Base-by-base conservation (phyloP, 352 stramenopile species). In the Phytophthora fragariae region DNA sequence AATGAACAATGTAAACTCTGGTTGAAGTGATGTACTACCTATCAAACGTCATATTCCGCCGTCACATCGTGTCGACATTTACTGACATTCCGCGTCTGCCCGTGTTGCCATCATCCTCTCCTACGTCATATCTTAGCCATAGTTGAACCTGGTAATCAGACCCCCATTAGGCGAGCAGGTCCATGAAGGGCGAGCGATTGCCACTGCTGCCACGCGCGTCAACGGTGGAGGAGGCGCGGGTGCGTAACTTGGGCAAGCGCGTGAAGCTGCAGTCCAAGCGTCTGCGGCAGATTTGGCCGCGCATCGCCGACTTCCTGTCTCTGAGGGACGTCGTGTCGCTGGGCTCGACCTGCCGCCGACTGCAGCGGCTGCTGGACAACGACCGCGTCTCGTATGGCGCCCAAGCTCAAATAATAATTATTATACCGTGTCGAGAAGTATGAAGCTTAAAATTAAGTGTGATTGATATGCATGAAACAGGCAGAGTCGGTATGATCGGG, bases 251-350 rank as follows among this genome's bases (percentile, higher is more conserved):
- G 12, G 41, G 58, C 56, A 89, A 88, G 73, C 83, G 83, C 61
- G 72, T 90, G 41, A 88, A 89, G 72, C 50, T 90, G 29, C 65
- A 84, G 31, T 90, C 83, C 29, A 90, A 90, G 76, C 77, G 83
- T 19, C 58, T 90, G 68, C 81, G 83, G 55, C 70, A 79, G 56
- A 39, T 83, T 37, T 90, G 81, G 83, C 65, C 70, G 14, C 58
- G 53, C 10, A 80, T 90, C 44, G 75, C 77, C 1, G 24, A 35
- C 35, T 90, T 85, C 63, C 57, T 90, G 24, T 52, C 62, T 52
- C 72, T 83, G 1, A 64, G 62, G 11, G 81, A 83, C 67, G 72
- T 77, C 37, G 70, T 83, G 55, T 70, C 70, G n/a, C 55, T 90
- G 47, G 70, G 70, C 17, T 72, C 62, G 33, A 73, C 79, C 3